Evolutionary conservation across 2,329 filamentous ascomycete species (phyloP).

Genomic region (Xylaria sp.): DNA sequence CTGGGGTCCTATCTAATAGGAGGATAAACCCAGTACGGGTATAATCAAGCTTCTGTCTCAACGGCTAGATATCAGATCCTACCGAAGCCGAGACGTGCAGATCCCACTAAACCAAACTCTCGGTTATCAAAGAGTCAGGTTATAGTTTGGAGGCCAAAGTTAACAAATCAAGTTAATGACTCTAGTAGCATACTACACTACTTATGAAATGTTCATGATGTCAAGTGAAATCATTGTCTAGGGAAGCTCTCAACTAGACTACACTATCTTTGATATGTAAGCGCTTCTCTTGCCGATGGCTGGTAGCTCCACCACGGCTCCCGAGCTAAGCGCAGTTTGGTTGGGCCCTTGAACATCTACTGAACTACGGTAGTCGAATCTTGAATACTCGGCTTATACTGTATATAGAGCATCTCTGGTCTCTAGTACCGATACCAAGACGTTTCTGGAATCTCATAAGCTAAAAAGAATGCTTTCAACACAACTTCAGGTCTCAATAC

Average conservation of each 20-base stretch:
- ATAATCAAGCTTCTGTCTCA: not conserved
- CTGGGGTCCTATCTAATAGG: no score
- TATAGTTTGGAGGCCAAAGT: not conserved
- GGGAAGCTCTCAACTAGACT: conserved; percentile 1
- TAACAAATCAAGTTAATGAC: not conserved
- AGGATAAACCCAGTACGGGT: no score
- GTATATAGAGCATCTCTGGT: no score
- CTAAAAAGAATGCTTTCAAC: no score
- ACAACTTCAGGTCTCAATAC: no score
- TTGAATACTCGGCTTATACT: no score
- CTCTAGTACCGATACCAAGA: no score
- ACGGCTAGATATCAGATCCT: not conserved
- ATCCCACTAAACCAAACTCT: not conserved
- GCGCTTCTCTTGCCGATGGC: not conserved
- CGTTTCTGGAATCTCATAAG: no score
- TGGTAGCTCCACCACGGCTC: conserved; percentile 2
- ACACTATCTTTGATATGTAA: conserved; percentile 21
- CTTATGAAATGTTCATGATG: no score
- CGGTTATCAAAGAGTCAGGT: not conserved
- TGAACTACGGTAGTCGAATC: not conserved
- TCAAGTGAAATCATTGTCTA: not conserved
- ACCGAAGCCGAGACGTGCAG: not conserved
- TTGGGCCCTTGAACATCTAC: conserved; percentile 1
- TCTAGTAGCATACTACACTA: no score
- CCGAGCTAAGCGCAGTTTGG: not conserved